Evolutionary conservation across 1,284 basidiomycete genomes (phyloP), one percentile per base, ranked within the genome.

Genomic region (Boletus sp.): DNA sequence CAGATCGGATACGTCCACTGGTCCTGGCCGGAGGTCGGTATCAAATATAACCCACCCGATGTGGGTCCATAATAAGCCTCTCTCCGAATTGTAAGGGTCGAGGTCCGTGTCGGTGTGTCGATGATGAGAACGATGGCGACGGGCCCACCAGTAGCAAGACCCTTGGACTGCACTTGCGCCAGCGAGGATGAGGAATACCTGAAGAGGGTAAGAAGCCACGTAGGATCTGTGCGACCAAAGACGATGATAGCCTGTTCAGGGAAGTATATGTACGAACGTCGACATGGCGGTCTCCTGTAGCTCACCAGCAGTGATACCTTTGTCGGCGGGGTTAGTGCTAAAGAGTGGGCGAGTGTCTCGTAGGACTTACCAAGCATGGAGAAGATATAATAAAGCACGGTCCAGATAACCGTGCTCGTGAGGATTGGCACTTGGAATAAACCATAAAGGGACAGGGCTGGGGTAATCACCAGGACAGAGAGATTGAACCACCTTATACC

Each of bases 101-200:
- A 90, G 79, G 56, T 92, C 87, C 38, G 91, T 94, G 71, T 95
- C 92, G 56, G 92, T 94, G 69, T 85, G 84, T 44, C 91, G 80
- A 68, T 94, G 91, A 67, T 94, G 92, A 33, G 91, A 89, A 48
- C 92, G 83, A 69, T 94, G 92, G 27, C 87, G 81, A 46, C 88
- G 80, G n/a, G 88, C 82, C 92, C 92, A 95, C 91, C 91, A 95
- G 60, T 81, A 83, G 68, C 89, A 89, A 10, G 90, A 91, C 1
- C 92, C 92, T 70, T 94, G 86, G 3, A 93, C 88, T 5, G 91
- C 88, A 59, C 91, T 91, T 14, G 88, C 82, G 9, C 92, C 92
- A 10, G 84, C 87, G 38, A 84, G 68, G 10, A 89, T 77, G 36
- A 95, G 77, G 61, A 84, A 77, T 55, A 84, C 74, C 62, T 91